Evolutionary conservation across 1,284 basidiomycete genomes (phyloP), one percentile per base, ranked within the genome.

Genomic region (Xanthoconium separans): DNA sequence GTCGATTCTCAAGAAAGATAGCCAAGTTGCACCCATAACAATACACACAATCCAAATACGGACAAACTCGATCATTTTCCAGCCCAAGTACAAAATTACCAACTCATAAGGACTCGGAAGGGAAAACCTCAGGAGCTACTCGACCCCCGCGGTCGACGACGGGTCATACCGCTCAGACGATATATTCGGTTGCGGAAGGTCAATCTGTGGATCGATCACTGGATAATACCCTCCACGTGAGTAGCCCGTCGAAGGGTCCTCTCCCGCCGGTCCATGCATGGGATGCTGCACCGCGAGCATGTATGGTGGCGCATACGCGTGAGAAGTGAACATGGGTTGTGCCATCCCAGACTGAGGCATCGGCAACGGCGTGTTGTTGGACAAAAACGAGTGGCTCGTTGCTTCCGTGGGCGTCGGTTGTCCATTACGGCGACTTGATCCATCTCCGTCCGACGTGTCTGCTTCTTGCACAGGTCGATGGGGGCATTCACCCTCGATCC

Each of bases 401-500:
- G 42, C 34, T 42, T 65, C 58, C 13, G 49, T 30, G 2, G 44
- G n/a, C 10, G 22, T 50, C 8, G 51, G 43, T 16, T 54, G 65
- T 7, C 45, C 57, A 27, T 42, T 41, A 20, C 7, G 53, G 11
- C 13, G 47, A 41, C 44, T 36, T 30, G 55, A 49, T 61, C 70
- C 64, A 48, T 68, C 69, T n/a, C 58, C 62, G 29, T 77, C 73
- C 18, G 72, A 69, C 36, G 53, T 52, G 42, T 69, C 70, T 24
- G 58, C 53, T 46, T 68, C 69, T 49, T 59, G 61, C 31, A 58
- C 60, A 57, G 61, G 61, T 34, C 72, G 72, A 59, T 80, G 78
- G 15, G 65, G 72, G 53, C 78, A 81, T 56, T 77, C 73, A 22
- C 70, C 65, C 47, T 70, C 71, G 50, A 66, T 58, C 6, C 78